These are phyloP conservation scores for Prunus salicina DNA, from an alignment of 306 rosid genomes.

Conservation along the genomic window DNA sequence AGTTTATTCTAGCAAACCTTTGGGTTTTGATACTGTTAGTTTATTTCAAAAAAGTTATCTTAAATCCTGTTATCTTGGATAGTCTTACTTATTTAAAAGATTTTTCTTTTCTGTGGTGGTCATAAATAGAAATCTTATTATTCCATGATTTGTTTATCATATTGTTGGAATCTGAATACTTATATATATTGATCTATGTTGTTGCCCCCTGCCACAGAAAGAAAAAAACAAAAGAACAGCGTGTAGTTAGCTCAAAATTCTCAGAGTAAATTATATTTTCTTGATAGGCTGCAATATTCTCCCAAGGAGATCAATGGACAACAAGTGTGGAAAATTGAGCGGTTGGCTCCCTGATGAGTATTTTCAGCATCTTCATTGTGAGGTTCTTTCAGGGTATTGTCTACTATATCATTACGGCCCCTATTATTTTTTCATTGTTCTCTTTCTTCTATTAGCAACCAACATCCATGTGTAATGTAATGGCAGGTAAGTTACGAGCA, in stretches of 20 bases:
- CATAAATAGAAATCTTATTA: background rate
- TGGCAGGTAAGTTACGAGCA: background rate
- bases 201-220: background rate
- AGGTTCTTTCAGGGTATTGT: constrained; percentile 16
- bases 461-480: constrained; percentile 5
- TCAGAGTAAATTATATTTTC: constrained; percentile 11
- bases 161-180: background rate
- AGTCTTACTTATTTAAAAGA: no score
- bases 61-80: background rate
- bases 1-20: background rate
- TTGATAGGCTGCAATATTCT: constrained; percentile 75
- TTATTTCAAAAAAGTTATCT: background rate
- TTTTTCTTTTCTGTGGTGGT: background rate
- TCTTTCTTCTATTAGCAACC: background rate
- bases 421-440: background rate
- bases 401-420: background rate
- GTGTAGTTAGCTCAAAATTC: background rate
- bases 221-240: background rate
- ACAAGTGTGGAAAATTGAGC: constrained; percentile 70
- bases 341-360: constrained; percentile 80
- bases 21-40: background rate
- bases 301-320: constrained; percentile 66
- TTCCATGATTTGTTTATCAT: background rate
- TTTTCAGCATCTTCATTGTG: constrained; percentile 29
- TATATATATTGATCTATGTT: background rate